Conservation (phyloP, 2,329 filamentous ascomycete species). For the Leptodontidium sp. region DNA sequence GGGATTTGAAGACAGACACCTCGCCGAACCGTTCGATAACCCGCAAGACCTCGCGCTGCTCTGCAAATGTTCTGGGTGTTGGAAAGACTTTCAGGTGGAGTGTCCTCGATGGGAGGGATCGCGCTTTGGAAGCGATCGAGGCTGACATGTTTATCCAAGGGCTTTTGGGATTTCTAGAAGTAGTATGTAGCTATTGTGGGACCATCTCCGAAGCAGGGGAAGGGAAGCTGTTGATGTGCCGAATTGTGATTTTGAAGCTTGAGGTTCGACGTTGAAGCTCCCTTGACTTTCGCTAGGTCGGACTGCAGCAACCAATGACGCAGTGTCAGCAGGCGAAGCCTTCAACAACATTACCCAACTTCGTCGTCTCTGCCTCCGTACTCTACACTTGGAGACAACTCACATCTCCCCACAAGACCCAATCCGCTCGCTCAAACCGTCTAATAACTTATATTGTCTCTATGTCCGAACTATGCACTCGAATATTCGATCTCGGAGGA, state of each 20-base stretch:
- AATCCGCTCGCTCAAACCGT: background rate
- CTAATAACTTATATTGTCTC: too few species aligned
- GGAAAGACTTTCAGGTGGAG: slow-evolving; percentile 46
- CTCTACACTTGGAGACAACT: too few species aligned
- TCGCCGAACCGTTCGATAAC: slow-evolving; percentile 46
- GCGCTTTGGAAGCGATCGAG: background rate
- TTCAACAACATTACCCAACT: background rate
- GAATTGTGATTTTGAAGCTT: too few species aligned
- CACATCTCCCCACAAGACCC: too few species aligned
- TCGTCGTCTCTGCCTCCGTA: background rate
- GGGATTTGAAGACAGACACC: slow-evolving; percentile 44
- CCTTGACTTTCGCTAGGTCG: background rate
- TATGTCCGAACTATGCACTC: too few species aligned
- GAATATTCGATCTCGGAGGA: too few species aligned
- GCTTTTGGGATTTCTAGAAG: background rate
- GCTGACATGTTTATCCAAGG: background rate
- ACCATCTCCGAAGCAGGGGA: background rate
- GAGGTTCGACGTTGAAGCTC: background rate
- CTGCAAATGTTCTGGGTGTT: slow-evolving; percentile 42
- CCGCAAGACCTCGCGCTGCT: slow-evolving; percentile 46
- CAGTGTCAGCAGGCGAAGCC: background rate
- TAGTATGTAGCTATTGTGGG: background rate
- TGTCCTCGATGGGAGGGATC: slow-evolving; percentile 36
- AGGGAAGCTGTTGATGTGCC: background rate
- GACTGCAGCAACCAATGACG: background rate